Evolutionary conservation across 495 filamentous ascomycete genomes (phyloP).

Genomic region (Aspergillus affinis): DNA sequence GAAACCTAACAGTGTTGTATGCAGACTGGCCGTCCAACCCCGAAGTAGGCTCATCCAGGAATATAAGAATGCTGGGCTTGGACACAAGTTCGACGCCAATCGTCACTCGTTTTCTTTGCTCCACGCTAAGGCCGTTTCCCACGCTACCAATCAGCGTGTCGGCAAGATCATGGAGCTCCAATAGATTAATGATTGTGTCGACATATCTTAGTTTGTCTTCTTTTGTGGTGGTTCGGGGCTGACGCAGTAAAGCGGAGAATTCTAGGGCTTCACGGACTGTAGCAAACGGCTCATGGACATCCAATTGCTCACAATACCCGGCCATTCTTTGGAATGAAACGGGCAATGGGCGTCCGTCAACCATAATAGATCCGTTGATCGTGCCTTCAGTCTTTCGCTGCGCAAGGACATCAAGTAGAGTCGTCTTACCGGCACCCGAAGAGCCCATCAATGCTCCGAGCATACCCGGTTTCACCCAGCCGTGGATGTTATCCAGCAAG

Average conservation of each 20-base stretch:
- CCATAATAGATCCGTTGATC: conserved; percentile 81
- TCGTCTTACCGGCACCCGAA: conserved; percentile 65
- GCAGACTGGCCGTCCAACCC: conserved; percentile 64
- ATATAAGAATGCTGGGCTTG: conserved; percentile 68
- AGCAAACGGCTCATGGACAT: conserved; percentile 55
- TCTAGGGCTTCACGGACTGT: conserved; percentile 61
- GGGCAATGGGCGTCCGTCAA: conserved; percentile 74
- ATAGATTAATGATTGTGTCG: conserved; percentile 54
- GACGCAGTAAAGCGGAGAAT: conserved; percentile 59
- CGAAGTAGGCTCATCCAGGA: conserved; percentile 76
- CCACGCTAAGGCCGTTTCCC: conserved; percentile 54
- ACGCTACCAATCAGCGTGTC: conserved; percentile 52
- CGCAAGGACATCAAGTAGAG: conserved; percentile 50
- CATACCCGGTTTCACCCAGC: conserved; percentile 87
- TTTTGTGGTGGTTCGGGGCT: conserved; percentile 45
- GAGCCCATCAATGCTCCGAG: conserved; percentile 69
- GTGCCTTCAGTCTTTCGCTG: conserved; percentile 83
- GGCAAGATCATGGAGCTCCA: conserved; percentile 57
- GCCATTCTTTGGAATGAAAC: conserved; percentile 73
- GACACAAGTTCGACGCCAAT: conserved; percentile 68
- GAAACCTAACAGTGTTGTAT: conserved; percentile 62
- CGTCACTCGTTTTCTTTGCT: conserved; percentile 63
- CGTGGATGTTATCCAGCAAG: conserved; percentile 76
- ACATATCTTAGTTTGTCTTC: conserved; percentile 60
- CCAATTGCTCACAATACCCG: conserved; percentile 61